phyloP scores from a whole-genome alignment of 768 basidiomycete genomes.

The Suillus fuscotomentosus region DNA sequence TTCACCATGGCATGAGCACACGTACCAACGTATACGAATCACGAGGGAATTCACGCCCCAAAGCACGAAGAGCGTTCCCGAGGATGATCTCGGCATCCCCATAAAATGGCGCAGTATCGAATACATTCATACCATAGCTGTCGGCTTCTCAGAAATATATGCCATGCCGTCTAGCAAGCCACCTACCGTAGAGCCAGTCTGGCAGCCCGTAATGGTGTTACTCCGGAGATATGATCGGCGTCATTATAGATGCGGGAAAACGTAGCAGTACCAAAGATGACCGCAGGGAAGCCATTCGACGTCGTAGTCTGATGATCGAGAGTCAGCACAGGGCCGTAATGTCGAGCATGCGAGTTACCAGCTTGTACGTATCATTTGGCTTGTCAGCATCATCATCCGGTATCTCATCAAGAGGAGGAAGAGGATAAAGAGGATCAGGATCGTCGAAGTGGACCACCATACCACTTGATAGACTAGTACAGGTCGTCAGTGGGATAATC shows the following conservation, averaged over 20 bases:
- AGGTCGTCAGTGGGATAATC: neutral
- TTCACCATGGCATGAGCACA: neutral
- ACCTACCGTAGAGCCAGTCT: constrained; percentile 73
- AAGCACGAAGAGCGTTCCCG: constrained; percentile 58
- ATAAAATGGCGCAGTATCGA: constrained; percentile 84
- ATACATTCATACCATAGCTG: constrained; percentile 78
- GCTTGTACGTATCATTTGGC: constrained; percentile 28
- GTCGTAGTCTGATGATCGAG: constrained; percentile 21
- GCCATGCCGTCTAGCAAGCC: too few species aligned
- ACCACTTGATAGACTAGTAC: constrained; percentile 11
- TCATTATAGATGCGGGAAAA: constrained; percentile 69
- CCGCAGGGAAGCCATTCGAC: constrained; percentile 39
- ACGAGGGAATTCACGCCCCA: constrained; percentile 73
- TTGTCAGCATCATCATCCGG: constrained; percentile 42
- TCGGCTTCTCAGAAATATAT: neutral
- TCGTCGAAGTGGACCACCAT: constrained; percentile 43
- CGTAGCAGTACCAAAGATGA: constrained; percentile 73
- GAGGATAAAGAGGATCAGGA: constrained; percentile 36
- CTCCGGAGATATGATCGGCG: constrained; percentile 54
- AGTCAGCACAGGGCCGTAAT: constrained; percentile 9
- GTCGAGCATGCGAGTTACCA: constrained; percentile 30
- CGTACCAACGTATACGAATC: constrained; percentile 71
- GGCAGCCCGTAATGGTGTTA: constrained; percentile 61
- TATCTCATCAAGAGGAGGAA: constrained; percentile 40
- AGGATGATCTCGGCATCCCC: constrained; percentile 77